phyloP scores from a whole-genome alignment of 176 grass and related monocot genomes.

The Secale cereale region DNA sequence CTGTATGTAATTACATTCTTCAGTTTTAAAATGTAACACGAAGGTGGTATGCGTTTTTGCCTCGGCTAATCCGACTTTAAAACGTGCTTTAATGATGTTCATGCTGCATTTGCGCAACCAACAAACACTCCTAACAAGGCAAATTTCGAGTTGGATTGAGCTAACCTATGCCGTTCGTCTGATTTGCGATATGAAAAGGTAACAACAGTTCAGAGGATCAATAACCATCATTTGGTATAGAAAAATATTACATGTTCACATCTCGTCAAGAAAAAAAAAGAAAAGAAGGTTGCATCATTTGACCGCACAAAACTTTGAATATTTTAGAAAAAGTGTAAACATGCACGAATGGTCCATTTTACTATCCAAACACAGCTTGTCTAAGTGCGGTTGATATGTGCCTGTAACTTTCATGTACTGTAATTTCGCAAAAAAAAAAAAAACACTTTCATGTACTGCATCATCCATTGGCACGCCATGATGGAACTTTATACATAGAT shows the following conservation, averaged over 20 bases:
- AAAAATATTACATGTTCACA: too few species aligned
- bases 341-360: not conserved
- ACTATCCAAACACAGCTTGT: not conserved
- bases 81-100: not conserved
- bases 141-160: too few species aligned
- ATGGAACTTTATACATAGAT: constrained; percentile 2
- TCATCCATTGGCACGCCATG: not conserved
- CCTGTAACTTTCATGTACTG: constrained; percentile 22
- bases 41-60: not conserved
- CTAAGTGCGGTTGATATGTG: not conserved
- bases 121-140: too few species aligned
- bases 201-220: too few species aligned
- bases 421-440: too few species aligned
- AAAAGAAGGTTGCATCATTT: too few species aligned
- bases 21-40: not conserved
- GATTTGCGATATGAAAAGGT: too few species aligned
- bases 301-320: too few species aligned
- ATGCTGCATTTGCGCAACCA: not conserved
- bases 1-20: not conserved
- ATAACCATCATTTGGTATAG: too few species aligned
- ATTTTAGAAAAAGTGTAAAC: too few species aligned
- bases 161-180: too few species aligned
- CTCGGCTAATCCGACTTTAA: not conserved
- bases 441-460: constrained; percentile 19
- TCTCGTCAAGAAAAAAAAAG: too few species aligned